phyloP scores from a whole-genome alignment of 441 rosid genomes.

The Erodium texanum region DNA sequence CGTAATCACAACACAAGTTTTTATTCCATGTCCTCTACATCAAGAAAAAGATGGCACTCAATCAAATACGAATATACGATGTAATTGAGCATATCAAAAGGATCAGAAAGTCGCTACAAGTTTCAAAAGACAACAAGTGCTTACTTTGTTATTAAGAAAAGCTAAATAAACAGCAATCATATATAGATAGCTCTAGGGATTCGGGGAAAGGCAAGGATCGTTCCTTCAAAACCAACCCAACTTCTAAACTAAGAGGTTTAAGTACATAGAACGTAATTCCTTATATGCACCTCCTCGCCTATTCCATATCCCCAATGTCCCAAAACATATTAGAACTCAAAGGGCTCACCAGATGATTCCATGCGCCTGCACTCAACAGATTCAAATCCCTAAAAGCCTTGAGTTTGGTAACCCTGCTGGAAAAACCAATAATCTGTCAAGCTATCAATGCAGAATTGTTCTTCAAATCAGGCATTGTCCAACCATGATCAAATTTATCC shows the following conservation, averaged over 20 bases:
- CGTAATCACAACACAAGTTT: background rate
- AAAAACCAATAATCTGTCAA: constrained; percentile 20
- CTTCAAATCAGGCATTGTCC: background rate
- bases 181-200: background rate
- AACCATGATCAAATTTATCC: background rate
- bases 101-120: background rate
- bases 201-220: background rate
- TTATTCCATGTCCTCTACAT: background rate
- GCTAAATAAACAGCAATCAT: background rate
- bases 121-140: background rate
- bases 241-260: background rate
- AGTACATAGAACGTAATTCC: background rate
- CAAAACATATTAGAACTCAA: background rate
- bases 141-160: background rate
- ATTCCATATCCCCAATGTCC: background rate
- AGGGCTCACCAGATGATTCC: constrained; percentile 49
- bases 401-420: constrained; percentile 13
- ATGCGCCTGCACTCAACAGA: constrained; percentile 30
- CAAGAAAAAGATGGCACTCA: background rate
- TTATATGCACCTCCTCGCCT: background rate
- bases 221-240: background rate
- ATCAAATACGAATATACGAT: background rate
- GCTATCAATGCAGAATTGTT: background rate
- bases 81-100: background rate
- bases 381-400: constrained; percentile 20